Evolutionary conservation across 192 early-diverging fungal genomes (phyloP), one percentile per base, ranked within the genome.

Genomic region (Coemansia sp.): DNA sequence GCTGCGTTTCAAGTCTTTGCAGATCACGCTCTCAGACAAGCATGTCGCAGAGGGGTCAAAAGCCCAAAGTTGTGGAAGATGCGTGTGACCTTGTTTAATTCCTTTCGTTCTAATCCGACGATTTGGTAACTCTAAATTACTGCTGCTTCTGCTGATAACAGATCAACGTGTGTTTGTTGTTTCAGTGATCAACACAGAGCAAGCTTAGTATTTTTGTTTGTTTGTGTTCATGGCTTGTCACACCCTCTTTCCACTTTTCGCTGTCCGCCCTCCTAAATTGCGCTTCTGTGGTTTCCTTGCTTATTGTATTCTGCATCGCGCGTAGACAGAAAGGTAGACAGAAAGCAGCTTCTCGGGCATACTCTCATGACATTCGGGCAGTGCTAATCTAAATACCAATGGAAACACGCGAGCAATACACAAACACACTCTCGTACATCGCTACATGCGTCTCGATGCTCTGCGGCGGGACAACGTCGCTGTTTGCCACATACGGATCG

Each of bases 401-500:
- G 76, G 76, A 73, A 39, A 43, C 71, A 38, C 78, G 62, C 14
- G 70, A 85, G 39, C 64, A 55, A 43, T 69, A 75, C 66, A 76
- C 66, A 10, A 55, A 63, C 60, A 85, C 71, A 35, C 67, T 80
- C 7, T 84, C 86, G 39, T 87, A 78, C 60, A 16, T 76, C 8
- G 71, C 72, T 6, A 75, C 70, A 16, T 78, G 85, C 57, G 21
- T 80, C 51, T 83, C 83, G 33, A 77, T 83, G 73, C 66, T 81
- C 8, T 77, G 80, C 23, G 85, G 84, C 34, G 90, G 90, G 34
- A 90, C 90, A 6, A 82, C 89, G 7, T 92, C 89, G 67, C 69
- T 90, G 20, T 92, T 89, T 68, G 79, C 85, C 23, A 84, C 85
- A 11, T 92, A 90, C 67, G 81, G 87, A 34, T 77, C 83, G 43